These are phyloP conservation scores for Neocucurbitaria cava DNA, from an alignment of 2,329 filamentous ascomycete species.

Conservation along the genomic window DNA sequence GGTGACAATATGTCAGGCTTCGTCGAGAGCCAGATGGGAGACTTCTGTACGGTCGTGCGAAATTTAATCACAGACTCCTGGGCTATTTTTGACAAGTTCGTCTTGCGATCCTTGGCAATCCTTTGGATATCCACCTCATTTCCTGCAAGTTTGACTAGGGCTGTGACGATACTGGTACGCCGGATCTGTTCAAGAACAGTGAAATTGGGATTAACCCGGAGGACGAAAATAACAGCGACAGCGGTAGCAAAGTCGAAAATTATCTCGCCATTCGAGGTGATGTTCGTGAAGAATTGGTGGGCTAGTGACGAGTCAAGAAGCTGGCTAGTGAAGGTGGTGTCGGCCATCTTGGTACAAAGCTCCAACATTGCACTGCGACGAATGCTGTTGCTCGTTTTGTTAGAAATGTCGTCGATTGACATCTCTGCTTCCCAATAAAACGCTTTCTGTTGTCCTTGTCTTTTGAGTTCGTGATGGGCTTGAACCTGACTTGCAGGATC, in stretches of 20 bases:
- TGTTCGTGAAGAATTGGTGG: conserved; percentile 68
- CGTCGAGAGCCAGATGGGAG: conserved; percentile 67
- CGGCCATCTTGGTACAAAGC: conserved; percentile 60
- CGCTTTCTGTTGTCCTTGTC: conserved; percentile 63
- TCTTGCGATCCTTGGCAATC: conserved; percentile 69
- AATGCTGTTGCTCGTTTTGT: conserved; percentile 49
- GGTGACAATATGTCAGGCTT: conserved; percentile 64
- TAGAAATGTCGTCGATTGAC: conserved; percentile 66
- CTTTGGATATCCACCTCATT: conserved; percentile 61
- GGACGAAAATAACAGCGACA: conserved; percentile 68
- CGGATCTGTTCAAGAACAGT: conserved; percentile 66
- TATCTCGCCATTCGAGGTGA: conserved; percentile 55
- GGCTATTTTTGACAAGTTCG: conserved; percentile 72
- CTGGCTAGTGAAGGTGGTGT: conserved; percentile 69
- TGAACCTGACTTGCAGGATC: conserved; percentile 53
- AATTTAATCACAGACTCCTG: conserved; percentile 64
- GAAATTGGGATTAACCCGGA: conserved; percentile 66
- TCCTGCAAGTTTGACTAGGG: conserved; percentile 64
- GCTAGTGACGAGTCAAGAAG: conserved; percentile 79
- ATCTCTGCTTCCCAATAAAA: conserved; percentile 63
- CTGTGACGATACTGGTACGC: conserved; percentile 60
- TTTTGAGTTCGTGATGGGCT: conserved; percentile 68
- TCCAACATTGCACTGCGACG: conserved; percentile 63
- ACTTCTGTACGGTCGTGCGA: conserved; percentile 59
- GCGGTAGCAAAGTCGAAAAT: conserved; percentile 67